Base-by-base conservation (phyloP, 1,284 basidiomycete genomes). In the Ganoderma lucidum region DNA sequence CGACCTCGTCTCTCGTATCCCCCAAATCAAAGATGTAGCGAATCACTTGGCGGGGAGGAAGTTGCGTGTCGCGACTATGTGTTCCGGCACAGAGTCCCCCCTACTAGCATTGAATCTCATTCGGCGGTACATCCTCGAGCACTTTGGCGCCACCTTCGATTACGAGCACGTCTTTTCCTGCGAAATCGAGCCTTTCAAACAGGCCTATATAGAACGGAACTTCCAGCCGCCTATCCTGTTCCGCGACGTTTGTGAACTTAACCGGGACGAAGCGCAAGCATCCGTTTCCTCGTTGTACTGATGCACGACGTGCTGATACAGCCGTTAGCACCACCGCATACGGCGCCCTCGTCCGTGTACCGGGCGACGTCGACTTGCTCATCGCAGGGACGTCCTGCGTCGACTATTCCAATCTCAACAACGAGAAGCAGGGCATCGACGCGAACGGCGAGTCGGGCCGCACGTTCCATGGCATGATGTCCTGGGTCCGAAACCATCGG, bases 131-230 rank as follows among this genome's bases (percentile, higher is more conserved):
- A 89, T 97, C 69, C 81, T 89, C 62, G 88, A 90, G 19, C 90
- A 92, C 71, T 89, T 90, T 74, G 87, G 84, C 2, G 77, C 93
- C 56, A 83, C 87, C 1, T 82, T 98, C 61, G 87, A 92, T 44
- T 84, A 96, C 70, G 92, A 97, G 75, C 97, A 98, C 80, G 95
- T 98, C 64, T 98, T 98, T 81, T 98, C 96, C 0, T 98, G 96
- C 81, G 96, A 98, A 82, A 98, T 98, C 72, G 97, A 98, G 78
- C 96, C 97, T 1, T 98, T 97, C 87, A 98, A 98, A 81, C 96
- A 98, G 80, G 96, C 96, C 0, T 98, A 98, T 80, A 98, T 98
- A 71, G 97, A 98, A 80, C 88, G 97, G 39, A 98, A 98, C 80
- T 98, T 98, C 79, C 88, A 89, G 68, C 95, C 96, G 17, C 96